Evolutionary conservation across 352 stramenopile genomes (phyloP).

Genomic region (Pythium aphanidermatum): DNA sequence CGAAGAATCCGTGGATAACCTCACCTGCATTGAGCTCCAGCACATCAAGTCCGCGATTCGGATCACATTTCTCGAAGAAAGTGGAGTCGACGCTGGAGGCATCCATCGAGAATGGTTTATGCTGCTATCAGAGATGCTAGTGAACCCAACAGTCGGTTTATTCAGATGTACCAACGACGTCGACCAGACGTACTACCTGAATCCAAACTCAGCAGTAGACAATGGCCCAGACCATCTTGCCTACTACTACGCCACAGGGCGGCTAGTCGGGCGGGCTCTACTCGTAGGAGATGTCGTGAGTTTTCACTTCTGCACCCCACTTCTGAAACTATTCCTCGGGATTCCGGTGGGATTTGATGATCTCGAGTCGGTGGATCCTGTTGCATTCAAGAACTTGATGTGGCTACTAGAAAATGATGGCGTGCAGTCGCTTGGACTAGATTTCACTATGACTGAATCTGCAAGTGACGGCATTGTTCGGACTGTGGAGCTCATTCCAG

Average conservation of each 20-base stretch:
- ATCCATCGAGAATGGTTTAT: constrained; percentile 73
- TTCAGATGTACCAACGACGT: constrained; percentile 49
- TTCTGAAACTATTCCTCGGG: constrained; percentile 97
- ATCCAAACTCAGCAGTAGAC: constrained; percentile 52
- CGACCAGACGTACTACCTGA: constrained; percentile 61
- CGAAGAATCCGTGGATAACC: constrained; percentile 46
- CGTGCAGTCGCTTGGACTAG: constrained; percentile 31
- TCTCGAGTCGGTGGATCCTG: constrained; percentile 79
- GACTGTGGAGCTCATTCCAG: constrained; percentile 15
- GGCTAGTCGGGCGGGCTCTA: constrained; percentile 52
- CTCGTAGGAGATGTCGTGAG: constrained; percentile 92
- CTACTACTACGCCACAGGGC: constrained; percentile 55
- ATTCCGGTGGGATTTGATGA: constrained; percentile 94
- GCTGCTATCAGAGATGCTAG: constrained; percentile 64
- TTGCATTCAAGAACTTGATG: constrained; percentile 38
- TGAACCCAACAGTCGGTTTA: constrained; percentile 37
- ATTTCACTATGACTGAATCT: constrained; percentile 32
- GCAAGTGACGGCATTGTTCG: neutral
- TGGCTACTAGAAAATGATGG: constrained; percentile 46
- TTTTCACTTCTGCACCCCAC: constrained; percentile 91
- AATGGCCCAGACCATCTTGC: constrained; percentile 64
- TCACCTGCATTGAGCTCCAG: constrained; percentile 32
- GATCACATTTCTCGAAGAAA: constrained; percentile 53
- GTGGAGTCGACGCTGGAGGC: constrained; percentile 47
- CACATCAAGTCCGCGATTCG: constrained; percentile 30